phyloP scores from a whole-genome alignment of 2,329 filamentous ascomycete genomes.

The Aureobasidium musti region DNA sequence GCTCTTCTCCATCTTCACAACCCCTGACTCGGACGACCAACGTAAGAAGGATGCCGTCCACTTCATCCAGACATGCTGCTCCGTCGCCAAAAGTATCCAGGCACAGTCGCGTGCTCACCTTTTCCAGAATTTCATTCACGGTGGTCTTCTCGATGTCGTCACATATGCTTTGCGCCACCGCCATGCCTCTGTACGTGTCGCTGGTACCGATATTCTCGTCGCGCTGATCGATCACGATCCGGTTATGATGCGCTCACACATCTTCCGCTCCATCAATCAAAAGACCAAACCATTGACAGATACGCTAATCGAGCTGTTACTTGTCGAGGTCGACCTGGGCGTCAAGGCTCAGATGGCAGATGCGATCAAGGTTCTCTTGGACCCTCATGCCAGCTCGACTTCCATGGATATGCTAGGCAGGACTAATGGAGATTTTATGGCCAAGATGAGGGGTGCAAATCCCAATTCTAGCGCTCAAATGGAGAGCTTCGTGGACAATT shows the following conservation, averaged over 20 bases:
- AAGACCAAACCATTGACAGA: conserved; percentile 85
- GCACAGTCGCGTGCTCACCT: conserved; percentile 75
- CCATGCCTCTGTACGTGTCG: conserved; percentile 83
- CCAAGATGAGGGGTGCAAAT: conserved; percentile 58
- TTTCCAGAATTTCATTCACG: conserved; percentile 85
- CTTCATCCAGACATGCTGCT: conserved; percentile 95
- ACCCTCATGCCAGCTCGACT: conserved; percentile 63
- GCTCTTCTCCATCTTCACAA: conserved; percentile 80
- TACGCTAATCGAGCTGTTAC: conserved; percentile 84
- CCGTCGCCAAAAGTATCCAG: conserved; percentile 92
- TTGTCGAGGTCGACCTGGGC: conserved; percentile 88
- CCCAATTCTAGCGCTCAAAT: conserved; percentile 65
- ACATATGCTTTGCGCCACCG: conserved; percentile 85
- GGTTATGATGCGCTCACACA: conserved; percentile 87
- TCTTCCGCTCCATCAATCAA: conserved; percentile 88
- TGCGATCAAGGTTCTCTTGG: conserved; percentile 88
- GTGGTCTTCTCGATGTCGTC: conserved; percentile 86
- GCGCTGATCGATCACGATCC: conserved; percentile 95
- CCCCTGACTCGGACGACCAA: conserved; percentile 62
- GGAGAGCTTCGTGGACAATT: conserved; percentile 79
- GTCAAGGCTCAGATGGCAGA: conserved; percentile 96
- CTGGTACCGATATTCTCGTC: conserved; percentile 89
- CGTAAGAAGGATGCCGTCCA: conserved; percentile 92
- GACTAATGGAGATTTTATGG: conserved; percentile 67
- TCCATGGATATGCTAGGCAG: conserved; percentile 62